Evolutionary conservation across 371 early-diverging fungal species (phyloP).

Genomic region (Mucor velutinosus): DNA sequence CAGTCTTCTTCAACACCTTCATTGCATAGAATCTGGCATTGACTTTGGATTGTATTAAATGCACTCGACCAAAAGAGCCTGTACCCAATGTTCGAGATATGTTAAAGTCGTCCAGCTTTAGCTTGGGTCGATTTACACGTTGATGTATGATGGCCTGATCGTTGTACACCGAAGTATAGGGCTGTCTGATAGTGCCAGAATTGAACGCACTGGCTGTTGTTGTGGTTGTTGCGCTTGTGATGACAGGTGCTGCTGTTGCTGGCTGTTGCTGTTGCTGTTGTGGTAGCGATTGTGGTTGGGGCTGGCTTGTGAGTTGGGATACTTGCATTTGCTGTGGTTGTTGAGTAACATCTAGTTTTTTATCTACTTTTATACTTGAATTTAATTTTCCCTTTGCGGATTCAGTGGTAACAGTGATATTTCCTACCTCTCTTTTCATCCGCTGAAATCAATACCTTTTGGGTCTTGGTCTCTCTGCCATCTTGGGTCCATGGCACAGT

Average conservation of each 20-base stretch:
- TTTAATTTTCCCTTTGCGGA: not conserved
- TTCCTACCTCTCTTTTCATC: conserved; percentile 12
- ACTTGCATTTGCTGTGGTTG: conserved; percentile 32
- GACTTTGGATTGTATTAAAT: conserved; percentile 78
- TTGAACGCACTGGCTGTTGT: not conserved
- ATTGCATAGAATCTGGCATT: conserved; percentile 92
- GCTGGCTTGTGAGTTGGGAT: conserved; percentile 23
- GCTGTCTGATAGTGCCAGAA: not conserved
- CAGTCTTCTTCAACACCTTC: conserved; percentile 89
- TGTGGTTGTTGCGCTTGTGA: not conserved
- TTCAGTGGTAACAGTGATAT: not conserved
- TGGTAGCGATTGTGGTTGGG: not conserved
- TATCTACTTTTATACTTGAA: not conserved
- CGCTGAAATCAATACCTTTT: not conserved
- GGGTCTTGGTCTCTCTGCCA: conserved; percentile 13
- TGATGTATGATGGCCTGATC: conserved; percentile 31
- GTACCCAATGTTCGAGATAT: conserved; percentile 89
- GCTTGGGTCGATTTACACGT: conserved; percentile 42
- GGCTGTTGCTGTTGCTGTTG: not conserved
- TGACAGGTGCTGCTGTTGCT: not conserved
- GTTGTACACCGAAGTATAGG: conserved; percentile 20
- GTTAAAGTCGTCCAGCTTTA: conserved; percentile 66
- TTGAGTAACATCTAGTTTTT: conserved; percentile 1
- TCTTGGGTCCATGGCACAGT: conserved; percentile 22
- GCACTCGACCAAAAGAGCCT: conserved; percentile 98